These are phyloP conservation scores for Aspergillus sp. DNA, from an alignment of 2,329 filamentous ascomycete genomes.

Conservation along the genomic window DNA sequence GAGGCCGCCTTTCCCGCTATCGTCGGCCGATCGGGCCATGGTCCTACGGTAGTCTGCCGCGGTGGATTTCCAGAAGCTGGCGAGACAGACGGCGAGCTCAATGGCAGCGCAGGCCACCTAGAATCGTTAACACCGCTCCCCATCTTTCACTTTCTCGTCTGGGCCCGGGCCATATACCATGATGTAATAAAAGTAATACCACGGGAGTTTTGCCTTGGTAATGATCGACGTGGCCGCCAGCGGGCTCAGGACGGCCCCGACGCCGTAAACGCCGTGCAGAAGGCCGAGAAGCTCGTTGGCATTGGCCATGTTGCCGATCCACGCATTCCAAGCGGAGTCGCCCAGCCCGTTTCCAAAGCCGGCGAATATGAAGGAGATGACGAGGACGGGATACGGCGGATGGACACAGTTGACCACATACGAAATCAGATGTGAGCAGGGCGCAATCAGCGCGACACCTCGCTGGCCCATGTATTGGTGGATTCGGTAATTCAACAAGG, in stretches of 20 bases:
- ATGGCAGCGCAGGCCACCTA: slow-evolving; percentile 15
- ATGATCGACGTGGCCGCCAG: slow-evolving; percentile 66
- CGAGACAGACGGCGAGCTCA: slow-evolving; percentile 13
- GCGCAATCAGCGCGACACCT: slow-evolving; percentile 59
- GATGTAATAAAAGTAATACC: slow-evolving; percentile 69
- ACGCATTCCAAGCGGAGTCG: slow-evolving; percentile 51
- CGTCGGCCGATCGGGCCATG: slow-evolving; percentile 4
- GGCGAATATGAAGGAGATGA: slow-evolving; percentile 31
- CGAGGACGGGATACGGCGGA: slow-evolving; percentile 35
- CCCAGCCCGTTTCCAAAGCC: slow-evolving; percentile 35
- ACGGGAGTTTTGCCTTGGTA: slow-evolving; percentile 50
- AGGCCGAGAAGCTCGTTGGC: slow-evolving; percentile 67
- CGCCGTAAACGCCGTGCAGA: slow-evolving; percentile 63
- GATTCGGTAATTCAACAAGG: slow-evolving; percentile 37
- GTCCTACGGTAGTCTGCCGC: slow-evolving; percentile 10
- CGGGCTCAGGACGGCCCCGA: slow-evolving; percentile 60
- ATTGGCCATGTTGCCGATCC: slow-evolving; percentile 62
- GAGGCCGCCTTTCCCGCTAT: slow-evolving; percentile 12
- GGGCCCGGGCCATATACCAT: slow-evolving; percentile 46
- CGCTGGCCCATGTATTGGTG: slow-evolving; percentile 50
- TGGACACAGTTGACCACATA: slow-evolving; percentile 29
- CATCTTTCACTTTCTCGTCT: too few species aligned
- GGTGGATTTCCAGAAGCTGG: slow-evolving; percentile 16
- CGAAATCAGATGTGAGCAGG: slow-evolving; percentile 37
- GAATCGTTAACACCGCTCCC: not conserved